Evolutionary conservation across 2,329 filamentous ascomycete genomes (phyloP).

Genomic region (Dactylellina leptospora): DNA sequence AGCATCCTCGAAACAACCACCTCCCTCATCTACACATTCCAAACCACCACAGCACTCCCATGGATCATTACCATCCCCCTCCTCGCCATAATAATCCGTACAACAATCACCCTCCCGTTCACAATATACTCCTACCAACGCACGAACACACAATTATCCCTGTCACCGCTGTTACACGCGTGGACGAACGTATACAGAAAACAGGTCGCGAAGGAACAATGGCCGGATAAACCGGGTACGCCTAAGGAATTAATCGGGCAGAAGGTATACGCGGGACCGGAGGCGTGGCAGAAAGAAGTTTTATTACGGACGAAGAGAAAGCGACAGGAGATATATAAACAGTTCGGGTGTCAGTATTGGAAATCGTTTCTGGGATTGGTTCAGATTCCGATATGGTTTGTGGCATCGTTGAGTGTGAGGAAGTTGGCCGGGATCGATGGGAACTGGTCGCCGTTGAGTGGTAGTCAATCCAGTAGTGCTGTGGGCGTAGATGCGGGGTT

Average conservation of each 20-base stretch:
- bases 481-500: not conserved
- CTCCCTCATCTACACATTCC: conserved; percentile 54
- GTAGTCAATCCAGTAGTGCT: not conserved
- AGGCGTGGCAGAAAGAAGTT: conserved; percentile 53
- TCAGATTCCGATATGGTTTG: conserved; percentile 56
- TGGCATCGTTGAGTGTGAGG: conserved; percentile 53
- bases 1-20: conserved; percentile 19
- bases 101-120: conserved; percentile 54
- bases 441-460: not conserved
- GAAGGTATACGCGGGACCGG: conserved; percentile 32
- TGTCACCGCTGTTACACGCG: conserved; percentile 54
- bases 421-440: conserved; percentile 30
- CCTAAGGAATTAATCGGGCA: conserved; percentile 8
- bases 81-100: conserved; percentile 54
- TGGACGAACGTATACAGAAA: conserved; percentile 41
- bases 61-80: conserved; percentile 55
- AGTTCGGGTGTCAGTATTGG: conserved; percentile 55
- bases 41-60: conserved; percentile 54
- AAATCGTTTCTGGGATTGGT: conserved; percentile 54
- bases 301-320: conserved; percentile 34
- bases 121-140: conserved; percentile 54
- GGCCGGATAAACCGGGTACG: not conserved
- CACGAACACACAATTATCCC: conserved; percentile 44
- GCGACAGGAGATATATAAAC: conserved; percentile 52
- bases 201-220: conserved; percentile 17